Conservation (phyloP, 345 rosid genomes). For the Odontarrhena argentea region DNA sequence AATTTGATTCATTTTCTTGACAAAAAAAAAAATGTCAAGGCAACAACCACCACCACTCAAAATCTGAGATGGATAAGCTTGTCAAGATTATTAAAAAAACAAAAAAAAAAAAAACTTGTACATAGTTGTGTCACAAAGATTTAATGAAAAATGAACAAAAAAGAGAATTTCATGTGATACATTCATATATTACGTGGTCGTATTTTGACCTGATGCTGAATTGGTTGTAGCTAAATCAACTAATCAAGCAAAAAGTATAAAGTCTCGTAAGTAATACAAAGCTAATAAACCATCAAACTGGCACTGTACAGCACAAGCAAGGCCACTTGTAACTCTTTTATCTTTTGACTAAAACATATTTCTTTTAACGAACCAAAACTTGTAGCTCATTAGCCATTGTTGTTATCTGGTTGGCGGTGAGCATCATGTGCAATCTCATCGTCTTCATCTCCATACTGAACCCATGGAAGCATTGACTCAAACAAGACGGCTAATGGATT, state of each 20-base stretch:
- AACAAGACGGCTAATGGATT: conserved; percentile 62
- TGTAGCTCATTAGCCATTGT: conserved; percentile 37
- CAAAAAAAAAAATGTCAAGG: background rate
- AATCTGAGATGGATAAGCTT: conserved; percentile 18
- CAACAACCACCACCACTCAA: conserved; percentile 10
- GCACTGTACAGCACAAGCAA: conserved; percentile 34
- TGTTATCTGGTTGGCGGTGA: conserved; percentile 46
- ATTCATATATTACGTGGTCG: conserved; percentile 31
- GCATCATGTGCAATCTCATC: conserved; percentile 28
- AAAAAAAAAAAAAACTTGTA: conserved; percentile 6
- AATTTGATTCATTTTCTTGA: conserved; percentile 41
- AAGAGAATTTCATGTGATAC: conserved; percentile 8
- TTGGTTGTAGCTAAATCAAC: background rate
- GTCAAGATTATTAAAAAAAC: background rate
- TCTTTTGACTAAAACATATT: conserved; percentile 15
- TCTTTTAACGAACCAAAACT: conserved; percentile 12
- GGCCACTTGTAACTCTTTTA: conserved; percentile 5
- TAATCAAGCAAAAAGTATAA: background rate
- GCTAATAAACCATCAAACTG: conserved; percentile 26
- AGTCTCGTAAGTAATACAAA: background rate
- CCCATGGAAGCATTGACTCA: conserved; percentile 86
- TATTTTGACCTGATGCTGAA: conserved; percentile 7
- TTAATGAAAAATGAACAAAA: background rate
- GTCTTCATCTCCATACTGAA: conserved; percentile 50
- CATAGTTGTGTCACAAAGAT: background rate